Base-by-base conservation (phyloP, 129 eudicot genomes). In the Ambrosia artemisiifolia region DNA sequence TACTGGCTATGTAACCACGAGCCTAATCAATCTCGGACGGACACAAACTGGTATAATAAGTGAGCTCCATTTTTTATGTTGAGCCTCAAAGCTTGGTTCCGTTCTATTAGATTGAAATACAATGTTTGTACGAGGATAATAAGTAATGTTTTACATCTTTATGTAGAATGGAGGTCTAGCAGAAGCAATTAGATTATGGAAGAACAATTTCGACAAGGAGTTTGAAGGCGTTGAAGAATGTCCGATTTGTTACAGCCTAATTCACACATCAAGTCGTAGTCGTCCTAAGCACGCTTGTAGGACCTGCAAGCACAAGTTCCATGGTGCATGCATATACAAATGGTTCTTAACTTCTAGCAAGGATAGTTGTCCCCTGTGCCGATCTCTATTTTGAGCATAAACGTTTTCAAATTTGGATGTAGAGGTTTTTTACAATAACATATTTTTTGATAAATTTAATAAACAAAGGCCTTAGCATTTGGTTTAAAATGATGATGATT, bases 181-280 rank as follows among this genome's bases (percentile, higher is more conserved):
- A 60, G 99, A 95, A 82, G 99, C 97, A 73, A 95, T 95, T 72
- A 70, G 94, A 48, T 88, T 79, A 80, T 95, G 99, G 99, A 95
- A 95, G 67, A 88, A 77, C 78, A 95, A 95, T 59, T 88, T 95
- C 46, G 97, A 95, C 85, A 95, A 95, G 83, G 99, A 86, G 75
- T 95, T 91, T 76, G 99, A 95, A 66, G 99, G 99, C 18, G 90
- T 95, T 59, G 99, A 95, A 78, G 99, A 90, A 73, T 95, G 99
- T 78, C 97, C 97, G 7, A 95, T 95, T 71, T 95, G 99, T 78
- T 95, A 95, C 80, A 95, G 99, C 49, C 97, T 95, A 55, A 86
- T 95, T 68, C 99, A 91, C 77, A 91, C 99, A 8, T 60, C 89
- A 51, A 85, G 86, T 78, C 97, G 88, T 43, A 88, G 88, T 80